phyloP scores from a whole-genome alignment of 2,329 filamentous ascomycete genomes.

The Triangularia setosa region DNA sequence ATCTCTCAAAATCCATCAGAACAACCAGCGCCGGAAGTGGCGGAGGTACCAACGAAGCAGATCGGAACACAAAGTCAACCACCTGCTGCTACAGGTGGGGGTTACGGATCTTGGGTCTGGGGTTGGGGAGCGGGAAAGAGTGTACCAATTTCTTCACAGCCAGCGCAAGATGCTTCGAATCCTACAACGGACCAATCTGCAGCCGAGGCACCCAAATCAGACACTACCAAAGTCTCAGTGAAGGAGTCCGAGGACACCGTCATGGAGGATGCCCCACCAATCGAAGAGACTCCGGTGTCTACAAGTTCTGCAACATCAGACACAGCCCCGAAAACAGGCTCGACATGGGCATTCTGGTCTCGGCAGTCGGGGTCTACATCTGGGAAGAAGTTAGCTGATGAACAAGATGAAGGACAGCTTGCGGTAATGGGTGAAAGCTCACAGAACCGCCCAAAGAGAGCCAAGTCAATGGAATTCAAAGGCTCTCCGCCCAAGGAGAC shows the following conservation, averaged over 20 bases:
- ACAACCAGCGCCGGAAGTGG: slow-evolving; percentile 15
- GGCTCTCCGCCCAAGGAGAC: slow-evolving; percentile 34
- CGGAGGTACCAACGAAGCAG: slow-evolving; percentile 13
- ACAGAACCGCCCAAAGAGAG: slow-evolving; percentile 50
- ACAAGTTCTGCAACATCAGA: slow-evolving; percentile 34
- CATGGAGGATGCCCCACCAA: slow-evolving; percentile 40
- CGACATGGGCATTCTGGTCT: slow-evolving; percentile 82
- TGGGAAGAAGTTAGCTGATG: slow-evolving; percentile 25
- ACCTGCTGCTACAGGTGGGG: slow-evolving; percentile 12
- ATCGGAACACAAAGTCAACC: slow-evolving; percentile 9
- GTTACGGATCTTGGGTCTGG: slow-evolving; percentile 34
- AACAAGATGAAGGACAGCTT: slow-evolving; percentile 45
- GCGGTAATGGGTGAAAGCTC: slow-evolving; percentile 56
- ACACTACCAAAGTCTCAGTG: slow-evolving; percentile 12
- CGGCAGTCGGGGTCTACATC: slow-evolving; percentile 46
- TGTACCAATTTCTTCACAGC: slow-evolving; percentile 3
- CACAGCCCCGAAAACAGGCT: slow-evolving; percentile 42
- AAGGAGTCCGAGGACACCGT: slow-evolving; percentile 40
- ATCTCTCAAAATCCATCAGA: slow-evolving; percentile 14
- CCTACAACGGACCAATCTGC: background rate
- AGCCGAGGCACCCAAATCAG: slow-evolving; percentile 10
- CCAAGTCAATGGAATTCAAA: slow-evolving; percentile 42
- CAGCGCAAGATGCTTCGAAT: slow-evolving; percentile 1
- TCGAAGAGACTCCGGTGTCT: slow-evolving; percentile 22
- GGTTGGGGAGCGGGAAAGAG: slow-evolving; percentile 29